Evolutionary conservation across 495 filamentous ascomycete genomes (phyloP), one percentile per base, ranked within the genome.

Genomic region (Elaphomyces granulatus): DNA sequence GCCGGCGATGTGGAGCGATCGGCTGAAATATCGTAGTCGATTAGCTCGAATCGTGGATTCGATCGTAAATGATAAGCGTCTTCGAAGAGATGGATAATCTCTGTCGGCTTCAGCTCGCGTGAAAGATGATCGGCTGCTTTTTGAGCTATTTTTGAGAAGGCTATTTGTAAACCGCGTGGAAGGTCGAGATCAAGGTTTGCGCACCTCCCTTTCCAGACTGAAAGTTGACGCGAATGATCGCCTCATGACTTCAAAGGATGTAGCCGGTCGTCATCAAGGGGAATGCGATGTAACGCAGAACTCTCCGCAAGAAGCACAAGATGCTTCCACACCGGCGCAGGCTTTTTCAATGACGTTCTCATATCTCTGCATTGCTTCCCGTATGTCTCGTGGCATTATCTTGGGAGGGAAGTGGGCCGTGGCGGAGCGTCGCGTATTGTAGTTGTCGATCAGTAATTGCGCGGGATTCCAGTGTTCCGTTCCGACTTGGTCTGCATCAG

Each of bases 181-280:
- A 96, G 72, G 60, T 94, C 90, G 46, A 96, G 82, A 50, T 94
- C 76, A 43, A 96, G 72, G 34, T 77, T 75, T 34, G 87, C 41
- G 85, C 80, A 47, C 90, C 90, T 40, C 87, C 90, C 64, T 98
- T 98, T 39, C 90, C 90, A 44, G 77, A 83, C 55, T 98, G 90
- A 16, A 81, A 88, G 61, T 96, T 98, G 69, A 96, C 90, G 20
- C 88, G 83, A 57, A 98, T 98, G 56, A 95, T 81, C 31, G 88
- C 88, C 61, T 95, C 87, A 70, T 95, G 95, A 20, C 80, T 95
- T 10, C 88, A n/a, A n/a, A n/a, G n/a, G n/a, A n/a, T n/a, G n/a
- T n/a, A n/a, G 23, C 23, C 23, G 23, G 23, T 28, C 23, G 6
- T 28, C 23, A 28, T 28, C 23, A 28, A 28, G 6, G 12, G 23